Base-by-base conservation (phyloP, 2,329 filamentous ascomycete species). In the Gnomoniopsis sp. region DNA sequence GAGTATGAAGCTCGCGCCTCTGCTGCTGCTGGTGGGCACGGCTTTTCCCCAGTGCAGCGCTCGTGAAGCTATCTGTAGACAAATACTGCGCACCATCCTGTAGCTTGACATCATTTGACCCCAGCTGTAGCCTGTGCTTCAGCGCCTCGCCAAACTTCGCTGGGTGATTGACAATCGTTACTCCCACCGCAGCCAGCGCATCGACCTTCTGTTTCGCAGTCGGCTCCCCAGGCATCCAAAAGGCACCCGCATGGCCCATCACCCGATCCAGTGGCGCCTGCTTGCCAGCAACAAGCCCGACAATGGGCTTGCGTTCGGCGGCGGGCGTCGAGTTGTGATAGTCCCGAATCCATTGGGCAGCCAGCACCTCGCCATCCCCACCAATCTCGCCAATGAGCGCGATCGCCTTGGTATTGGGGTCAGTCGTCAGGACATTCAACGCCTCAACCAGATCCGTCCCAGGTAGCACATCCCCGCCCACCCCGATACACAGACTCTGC, bases 211-310 rank as follows among this genome's bases (percentile, higher is more conserved):
- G 78, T 43, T 77, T 73, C 0, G 86, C 83, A 60, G 79, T 79
- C 3, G 85, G 82, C 68, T 93, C 88, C 21, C 87, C 87, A 7
- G 85, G 79, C 1, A 85, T 79, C 55, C 79, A 78, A 77, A 89
- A 90, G 15, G 90, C 90, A 47, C 90, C 90, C 11, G 89, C 88
- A 70, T 93, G 90, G 11, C 90, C 90, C 88, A 93, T 92, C 47
- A 91, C 81, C 22, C 82, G 80, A 15, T 86, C 86, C 17, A 77
- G 75, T 6, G 81, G 80, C n/a, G 87, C 87, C 62, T 84, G 74
- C 50, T 86, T 74, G 4, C 90, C 89, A 33, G 83, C 88, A 30
- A 93, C 78, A 6, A 91, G 76, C 49, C 86, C 89, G 67, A 88
- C 85, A 48, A 93, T 89, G 0, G 90, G 89, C 84, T 91, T 91